Percentiles rank a stretch among this genome's conserved stretches.
Evolutionary conservation across 2,329 filamentous ascomycete genomes (phyloP).

Genomic region (Diaporthe nobilis): DNA sequence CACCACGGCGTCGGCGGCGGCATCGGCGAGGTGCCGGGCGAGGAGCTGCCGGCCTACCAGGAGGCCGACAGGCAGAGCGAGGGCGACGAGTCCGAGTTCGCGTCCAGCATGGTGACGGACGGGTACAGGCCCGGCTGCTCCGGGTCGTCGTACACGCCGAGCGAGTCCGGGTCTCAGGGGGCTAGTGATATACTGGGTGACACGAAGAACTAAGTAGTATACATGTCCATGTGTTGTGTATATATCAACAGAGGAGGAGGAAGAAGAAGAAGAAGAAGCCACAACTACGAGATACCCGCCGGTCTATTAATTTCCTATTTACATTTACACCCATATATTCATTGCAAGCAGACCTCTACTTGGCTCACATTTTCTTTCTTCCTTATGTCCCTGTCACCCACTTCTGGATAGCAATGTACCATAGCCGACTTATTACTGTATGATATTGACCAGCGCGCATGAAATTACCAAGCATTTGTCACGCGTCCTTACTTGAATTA

Average conservation of each 20-base stretch:
- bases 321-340: not conserved
- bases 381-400: not conserved
- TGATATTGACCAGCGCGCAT: not conserved
- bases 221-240: not conserved
- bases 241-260: not conserved
- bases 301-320: conserved; percentile 37
- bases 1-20: not conserved
- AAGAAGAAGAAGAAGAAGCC: not conserved
- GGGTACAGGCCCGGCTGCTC: conserved; percentile 56
- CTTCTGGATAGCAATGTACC: not conserved
- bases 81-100: conserved; percentile 45
- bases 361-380: not conserved
- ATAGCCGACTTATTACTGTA: not conserved
- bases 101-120: conserved; percentile 57
- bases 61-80: conserved; percentile 47
- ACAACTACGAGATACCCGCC: conserved; percentile 37
- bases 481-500: not conserved
- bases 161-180: conserved; percentile 42
- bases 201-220: conserved; percentile 44
- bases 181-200: conserved; percentile 45
- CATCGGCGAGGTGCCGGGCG: conserved; percentile 45
- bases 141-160: conserved; percentile 46
- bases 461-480: not conserved
- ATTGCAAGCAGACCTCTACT: not conserved
- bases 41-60: conserved; percentile 60